Percentiles rank a stretch among this genome's conserved stretches.
These are phyloP conservation scores for Chloropicon primus DNA, from an alignment of 139 green algal genomes.

Conservation along the genomic window DNA sequence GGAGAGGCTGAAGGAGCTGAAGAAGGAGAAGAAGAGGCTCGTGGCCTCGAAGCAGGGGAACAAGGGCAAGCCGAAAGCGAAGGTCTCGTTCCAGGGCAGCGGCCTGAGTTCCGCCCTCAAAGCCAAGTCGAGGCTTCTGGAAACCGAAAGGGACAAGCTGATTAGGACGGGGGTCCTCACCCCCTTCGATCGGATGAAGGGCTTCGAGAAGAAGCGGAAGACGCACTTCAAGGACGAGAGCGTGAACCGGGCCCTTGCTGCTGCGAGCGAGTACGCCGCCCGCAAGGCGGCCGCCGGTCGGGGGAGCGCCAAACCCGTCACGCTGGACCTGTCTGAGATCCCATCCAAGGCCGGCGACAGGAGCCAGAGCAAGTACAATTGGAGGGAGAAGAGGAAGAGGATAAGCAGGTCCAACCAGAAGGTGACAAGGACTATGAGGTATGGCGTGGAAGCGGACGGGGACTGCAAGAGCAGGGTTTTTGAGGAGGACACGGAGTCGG, in stretches of 20 bases:
- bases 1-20: neutral
- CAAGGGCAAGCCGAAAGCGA: neutral
- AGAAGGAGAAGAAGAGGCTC: neutral
- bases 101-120: neutral
- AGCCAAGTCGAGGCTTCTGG: conserved; percentile 28
- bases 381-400: conserved; percentile 6
- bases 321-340: neutral
- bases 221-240: conserved; percentile 14
- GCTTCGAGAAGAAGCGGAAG: conserved; percentile 43
- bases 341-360: conserved; percentile 23
- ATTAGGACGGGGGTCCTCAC: conserved; percentile 72
- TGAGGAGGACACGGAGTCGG: conserved; percentile 15
- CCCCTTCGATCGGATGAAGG: conserved; percentile 64
- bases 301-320: neutral
- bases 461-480: too few species aligned
- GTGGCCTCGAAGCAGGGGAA: neutral
- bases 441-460: too few species aligned
- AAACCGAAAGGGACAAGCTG: conserved; percentile 69
- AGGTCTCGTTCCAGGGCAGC: neutral
- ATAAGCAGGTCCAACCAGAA: neutral
- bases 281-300: too few species aligned
- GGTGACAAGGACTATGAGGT: neutral
- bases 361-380: conserved; percentile 8
- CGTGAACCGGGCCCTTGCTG: conserved; percentile 35
- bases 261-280: conserved; percentile 26